Evolutionary conservation across 129 eudicot species (phyloP).

Genomic region (Dittrichia graveolens): DNA sequence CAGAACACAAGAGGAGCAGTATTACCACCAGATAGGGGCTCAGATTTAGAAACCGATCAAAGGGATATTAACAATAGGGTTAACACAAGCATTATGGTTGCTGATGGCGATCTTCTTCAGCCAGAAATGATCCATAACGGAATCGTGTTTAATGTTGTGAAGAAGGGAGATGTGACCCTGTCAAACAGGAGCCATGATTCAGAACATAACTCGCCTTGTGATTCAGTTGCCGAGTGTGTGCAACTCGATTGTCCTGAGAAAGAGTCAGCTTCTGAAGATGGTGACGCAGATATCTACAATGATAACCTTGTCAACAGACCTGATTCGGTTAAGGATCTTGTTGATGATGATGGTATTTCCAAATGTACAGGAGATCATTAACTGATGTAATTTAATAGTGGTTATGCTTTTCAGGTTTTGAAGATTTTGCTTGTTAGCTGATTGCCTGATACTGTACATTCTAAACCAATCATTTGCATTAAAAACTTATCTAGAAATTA

Average conservation of each 20-base stretch:
- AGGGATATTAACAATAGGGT: conserved; percentile 35
- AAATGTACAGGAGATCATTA: neutral
- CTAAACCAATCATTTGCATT: neutral
- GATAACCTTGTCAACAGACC: conserved; percentile 1
- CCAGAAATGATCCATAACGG: conserved; percentile 67
- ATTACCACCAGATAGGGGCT: conserved; percentile 48
- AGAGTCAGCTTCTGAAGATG: conserved; percentile 65
- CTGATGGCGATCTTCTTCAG: conserved; percentile 81
- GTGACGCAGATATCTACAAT: conserved; percentile 33
- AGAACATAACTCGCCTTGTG: conserved; percentile 40
- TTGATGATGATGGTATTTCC: conserved; percentile 9
- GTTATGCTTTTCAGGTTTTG: conserved; percentile 17
- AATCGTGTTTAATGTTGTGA: conserved; percentile 76
- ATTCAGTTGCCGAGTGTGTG: conserved; percentile 63
- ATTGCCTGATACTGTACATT: conserved; percentile 16
- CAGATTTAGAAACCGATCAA: conserved; percentile 48
- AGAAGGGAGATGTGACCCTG: conserved; percentile 61
- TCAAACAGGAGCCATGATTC: conserved; percentile 64
- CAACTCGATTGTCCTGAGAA: conserved; percentile 62
- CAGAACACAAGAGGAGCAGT: conserved; percentile 45
- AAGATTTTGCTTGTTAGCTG: neutral
- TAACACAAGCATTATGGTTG: conserved; percentile 57
- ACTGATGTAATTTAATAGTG: neutral
- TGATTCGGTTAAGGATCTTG: neutral
- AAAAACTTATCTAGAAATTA: neutral